Percentiles rank a stretch among this genome's conserved stretches.
phyloP scores from a whole-genome alignment of 225 moss, liverwort and hornwort genomes.

The Climacium dendroides region DNA sequence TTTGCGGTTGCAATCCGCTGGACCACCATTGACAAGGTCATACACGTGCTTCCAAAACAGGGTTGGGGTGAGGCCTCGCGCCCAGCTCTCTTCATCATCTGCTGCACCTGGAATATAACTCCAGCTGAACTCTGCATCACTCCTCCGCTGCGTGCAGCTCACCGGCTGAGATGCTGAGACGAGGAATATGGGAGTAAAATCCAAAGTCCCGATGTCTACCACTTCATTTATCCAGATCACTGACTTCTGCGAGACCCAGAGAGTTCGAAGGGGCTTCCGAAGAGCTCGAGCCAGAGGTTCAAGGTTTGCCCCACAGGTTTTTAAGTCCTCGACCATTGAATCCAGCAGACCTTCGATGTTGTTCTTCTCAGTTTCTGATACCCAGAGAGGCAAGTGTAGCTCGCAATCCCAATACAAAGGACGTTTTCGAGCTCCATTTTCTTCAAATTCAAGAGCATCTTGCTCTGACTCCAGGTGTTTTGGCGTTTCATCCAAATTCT shows the following conservation, averaged over 20 bases:
- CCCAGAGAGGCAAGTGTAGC: constrained; percentile 75
- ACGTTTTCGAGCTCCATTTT: background rate
- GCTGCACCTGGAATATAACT: constrained; percentile 90
- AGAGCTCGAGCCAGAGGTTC: constrained; percentile 30
- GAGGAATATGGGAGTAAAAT: constrained; percentile 73
- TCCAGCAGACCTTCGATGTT: constrained; percentile 55
- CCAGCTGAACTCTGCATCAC: constrained; percentile 82
- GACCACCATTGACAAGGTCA: constrained; percentile 55
- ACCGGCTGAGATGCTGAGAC: constrained; percentile 70
- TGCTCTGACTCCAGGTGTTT: background rate
- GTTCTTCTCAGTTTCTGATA: constrained; percentile 72
- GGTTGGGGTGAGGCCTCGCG: constrained; percentile 63
- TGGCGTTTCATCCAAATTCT: background rate
- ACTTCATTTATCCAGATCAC: constrained; percentile 90
- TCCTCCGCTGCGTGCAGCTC: constrained; percentile 50
- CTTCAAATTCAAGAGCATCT: background rate
- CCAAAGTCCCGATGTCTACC: constrained; percentile 54
- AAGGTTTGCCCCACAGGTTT: constrained; percentile 50
- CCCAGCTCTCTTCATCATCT: constrained; percentile 96
- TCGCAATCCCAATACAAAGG: constrained; percentile 56
- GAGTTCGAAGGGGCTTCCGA: constrained; percentile 66
- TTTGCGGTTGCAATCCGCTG: constrained; percentile 59
- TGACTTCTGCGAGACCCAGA: constrained; percentile 86
- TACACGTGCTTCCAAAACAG: constrained; percentile 67
- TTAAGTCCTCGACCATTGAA: constrained; percentile 59